Percentiles rank a stretch among this genome's conserved stretches.
phyloP scores from a whole-genome alignment of 768 basidiomycete species.

The Pleurotus platypus region DNA sequence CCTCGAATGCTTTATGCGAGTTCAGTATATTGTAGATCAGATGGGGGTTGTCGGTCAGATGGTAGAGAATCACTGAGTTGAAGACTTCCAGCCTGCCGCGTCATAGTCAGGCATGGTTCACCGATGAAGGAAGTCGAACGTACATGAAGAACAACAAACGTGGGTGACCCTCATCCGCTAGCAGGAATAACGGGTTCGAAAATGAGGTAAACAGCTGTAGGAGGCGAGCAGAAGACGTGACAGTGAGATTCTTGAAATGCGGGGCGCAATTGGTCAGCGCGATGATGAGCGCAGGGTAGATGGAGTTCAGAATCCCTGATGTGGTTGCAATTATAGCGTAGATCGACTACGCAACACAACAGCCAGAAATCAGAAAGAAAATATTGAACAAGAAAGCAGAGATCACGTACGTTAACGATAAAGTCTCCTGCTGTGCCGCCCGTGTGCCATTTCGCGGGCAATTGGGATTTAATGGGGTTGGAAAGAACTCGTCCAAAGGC shows the following conservation, averaged over 20 bases:
- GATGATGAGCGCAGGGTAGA: conserved; percentile 93
- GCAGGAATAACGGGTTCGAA: conserved; percentile 81
- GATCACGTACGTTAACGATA: conserved; percentile 70
- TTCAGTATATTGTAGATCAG: conserved; percentile 83
- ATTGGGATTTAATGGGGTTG: conserved; percentile 56
- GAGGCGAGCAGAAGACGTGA: conserved; percentile 79
- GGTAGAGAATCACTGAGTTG: conserved; percentile 77
- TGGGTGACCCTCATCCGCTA: conserved; percentile 95
- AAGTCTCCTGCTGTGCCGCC: conserved; percentile 81
- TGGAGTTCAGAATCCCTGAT: conserved; percentile 71
- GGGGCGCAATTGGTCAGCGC: conserved; percentile 87
- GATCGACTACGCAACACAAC: conserved; percentile 53
- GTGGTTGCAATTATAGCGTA: conserved; percentile 90
- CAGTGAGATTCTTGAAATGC: conserved; percentile 75
- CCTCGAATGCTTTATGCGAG: conserved; percentile 82
- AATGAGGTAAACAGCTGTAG: conserved; percentile 91
- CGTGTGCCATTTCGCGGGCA: conserved; percentile 77
- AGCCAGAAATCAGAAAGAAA: conserved; percentile 6
- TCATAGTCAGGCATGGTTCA: not conserved
- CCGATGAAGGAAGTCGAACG: conserved; percentile 16
- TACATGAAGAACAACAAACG: conserved; percentile 89
- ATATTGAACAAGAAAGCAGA: not conserved
- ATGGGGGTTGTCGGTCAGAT: conserved; percentile 82
- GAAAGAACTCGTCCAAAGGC: conserved; percentile 70
- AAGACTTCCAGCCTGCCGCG: conserved; percentile 79